Conservation (phyloP, 257 asterid species). For the Verbena officinalis region DNA sequence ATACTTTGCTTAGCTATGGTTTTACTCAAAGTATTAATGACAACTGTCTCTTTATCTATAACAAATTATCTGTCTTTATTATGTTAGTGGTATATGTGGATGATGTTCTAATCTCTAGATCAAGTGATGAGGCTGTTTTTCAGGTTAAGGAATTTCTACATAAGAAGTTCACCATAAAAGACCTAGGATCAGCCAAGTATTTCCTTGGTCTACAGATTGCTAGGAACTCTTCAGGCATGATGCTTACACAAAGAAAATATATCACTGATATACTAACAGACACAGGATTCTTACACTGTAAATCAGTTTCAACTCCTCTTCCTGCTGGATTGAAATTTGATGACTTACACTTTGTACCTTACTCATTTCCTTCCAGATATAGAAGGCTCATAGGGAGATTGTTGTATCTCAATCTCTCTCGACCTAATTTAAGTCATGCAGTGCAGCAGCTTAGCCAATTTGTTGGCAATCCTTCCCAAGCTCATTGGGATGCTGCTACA, state of each 20-base stretch:
- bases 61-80: neutral
- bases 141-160: neutral
- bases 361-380: neutral
- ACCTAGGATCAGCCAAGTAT: neutral
- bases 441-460: neutral
- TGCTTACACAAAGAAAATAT: neutral
- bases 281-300: neutral
- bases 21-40: neutral
- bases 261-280: neutral
- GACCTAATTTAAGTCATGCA: neutral
- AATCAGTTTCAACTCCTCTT: neutral
- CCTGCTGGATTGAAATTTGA: neutral
- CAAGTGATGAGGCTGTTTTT: too few relatives aligned
- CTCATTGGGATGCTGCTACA: neutral
- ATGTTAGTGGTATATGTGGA: too few relatives aligned
- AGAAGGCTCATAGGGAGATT: neutral
- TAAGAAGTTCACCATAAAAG: neutral
- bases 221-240: neutral
- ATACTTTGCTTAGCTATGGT: neutral
- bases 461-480: neutral
- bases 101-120: neutral
- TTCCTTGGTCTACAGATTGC: neutral
- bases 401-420: neutral
- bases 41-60: neutral
- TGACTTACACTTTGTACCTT: neutral